phyloP scores from a whole-genome alignment of 2,329 filamentous ascomycete genomes.

The Whalleya microplaca region DNA sequence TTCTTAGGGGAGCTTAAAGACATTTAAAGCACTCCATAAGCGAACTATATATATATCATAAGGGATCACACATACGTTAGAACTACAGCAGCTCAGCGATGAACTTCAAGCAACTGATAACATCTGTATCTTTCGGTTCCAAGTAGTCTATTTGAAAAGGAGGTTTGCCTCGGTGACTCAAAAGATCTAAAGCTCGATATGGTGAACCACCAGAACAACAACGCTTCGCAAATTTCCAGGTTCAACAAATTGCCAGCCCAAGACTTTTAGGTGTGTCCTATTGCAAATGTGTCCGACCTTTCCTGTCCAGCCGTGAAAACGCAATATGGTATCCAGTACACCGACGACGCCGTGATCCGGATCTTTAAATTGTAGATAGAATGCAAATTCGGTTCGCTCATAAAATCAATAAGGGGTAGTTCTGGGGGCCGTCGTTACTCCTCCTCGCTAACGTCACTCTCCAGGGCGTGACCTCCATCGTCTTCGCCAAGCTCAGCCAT shows the following conservation, averaged over 20 bases:
- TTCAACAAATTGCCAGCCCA: background rate
- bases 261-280: background rate
- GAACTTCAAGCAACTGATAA: background rate
- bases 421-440: constrained; percentile 20
- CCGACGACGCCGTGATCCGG: constrained; percentile 10
- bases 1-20: too few species aligned
- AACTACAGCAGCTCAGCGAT: too few species aligned
- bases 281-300: constrained; percentile 3
- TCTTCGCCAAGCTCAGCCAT: constrained; percentile 32
- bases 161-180: background rate
- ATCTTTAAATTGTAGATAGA: constrained; percentile 1
- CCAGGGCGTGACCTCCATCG: constrained; percentile 17
- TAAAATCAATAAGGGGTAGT: constrained; percentile 1
- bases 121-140: background rate
- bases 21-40: too few species aligned
- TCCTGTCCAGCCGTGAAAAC: constrained; percentile 6
- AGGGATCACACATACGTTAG: too few species aligned
- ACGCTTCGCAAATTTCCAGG: background rate
- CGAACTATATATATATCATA: too few species aligned
- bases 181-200: background rate
- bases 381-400: background rate
- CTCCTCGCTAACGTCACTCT: constrained; percentile 40
- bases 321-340: constrained; percentile 17
- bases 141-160: background rate
- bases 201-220: background rate